Base-by-base conservation (phyloP, 169 alveolate genomes). In the Cryptosporidium tyzzeri region DNA sequence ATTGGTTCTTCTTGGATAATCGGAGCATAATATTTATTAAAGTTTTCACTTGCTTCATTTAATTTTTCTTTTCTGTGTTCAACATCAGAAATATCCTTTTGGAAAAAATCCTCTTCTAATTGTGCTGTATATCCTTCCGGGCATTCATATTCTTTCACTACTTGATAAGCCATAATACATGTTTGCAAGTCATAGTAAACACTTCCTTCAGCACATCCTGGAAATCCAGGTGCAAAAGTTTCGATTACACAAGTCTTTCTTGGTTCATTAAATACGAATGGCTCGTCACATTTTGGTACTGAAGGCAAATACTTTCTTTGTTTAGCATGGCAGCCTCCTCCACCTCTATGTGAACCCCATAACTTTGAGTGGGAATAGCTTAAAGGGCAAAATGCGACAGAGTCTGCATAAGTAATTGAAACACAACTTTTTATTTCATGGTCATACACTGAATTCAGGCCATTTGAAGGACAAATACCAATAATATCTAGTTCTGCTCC, bases 281-380 rank as follows among this genome's bases (percentile, higher is more conserved):
- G 86, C 1, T 16, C 9, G 68, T 74, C 86, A 14, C 86, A 74
- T 39, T 58, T 55, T 35, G 53, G 53, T 31, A 39, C 37, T 55
- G 86, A 48, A 58, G 70, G 70, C 7, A 74, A 3, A 74, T 74
- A 53, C 31, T 55, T 59, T 58, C 86, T 74, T 74, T 74, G 86
- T 37, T 74, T 74, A 33, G 41, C 69, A 35, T 74, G 86, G 31
- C 86, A 74, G 6, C 86, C 86, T 33, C 86, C 86, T 35, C 71
- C 71, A 33, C 86, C 86, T 55, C 71, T 74, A 59, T 59, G 86
- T 31, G 86, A 53, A 10, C 86, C 86, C 86, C 86, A 53, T 7
- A 74, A 26, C 68, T 59, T 74, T 55, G 86, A 74, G 18, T 74
- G 86, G 35, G 39, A 12, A 51, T 74, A 74, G 16, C 37, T 74